Evolutionary conservation across 176 grass and related monocot species (phyloP).

Genomic region (Carex littledalei): DNA sequence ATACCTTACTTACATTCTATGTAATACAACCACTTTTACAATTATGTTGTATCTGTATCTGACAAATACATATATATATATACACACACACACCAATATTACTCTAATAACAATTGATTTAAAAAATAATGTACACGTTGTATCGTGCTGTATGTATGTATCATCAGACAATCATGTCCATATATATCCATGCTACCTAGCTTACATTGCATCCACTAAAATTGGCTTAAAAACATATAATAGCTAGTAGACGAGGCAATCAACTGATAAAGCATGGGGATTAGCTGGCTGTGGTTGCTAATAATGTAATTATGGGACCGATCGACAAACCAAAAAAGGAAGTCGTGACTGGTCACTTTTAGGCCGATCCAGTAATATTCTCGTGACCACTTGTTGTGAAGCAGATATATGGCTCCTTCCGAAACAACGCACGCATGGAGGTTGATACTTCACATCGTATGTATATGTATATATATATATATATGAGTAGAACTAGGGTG

Average conservation of each 20-base stretch:
- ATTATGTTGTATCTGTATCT: neutral
- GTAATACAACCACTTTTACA: too few relatives aligned
- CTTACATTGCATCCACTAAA: neutral
- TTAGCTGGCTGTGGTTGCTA: constrained; percentile 14
- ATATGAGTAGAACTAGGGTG: too few relatives aligned
- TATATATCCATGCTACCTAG: neutral
- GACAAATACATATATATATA: neutral
- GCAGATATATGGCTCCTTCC: neutral
- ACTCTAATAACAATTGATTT: neutral
- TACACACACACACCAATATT: too few relatives aligned
- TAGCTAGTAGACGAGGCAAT: neutral
- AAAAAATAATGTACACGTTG: neutral
- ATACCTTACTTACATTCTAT: too few relatives aligned
- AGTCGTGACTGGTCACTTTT: neutral
- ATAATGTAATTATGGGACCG: neutral
- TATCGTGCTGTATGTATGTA: too few relatives aligned
- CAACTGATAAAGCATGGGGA: neutral
- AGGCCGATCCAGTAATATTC: neutral
- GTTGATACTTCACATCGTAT: constrained; percentile 25
- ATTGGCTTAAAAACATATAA: neutral
- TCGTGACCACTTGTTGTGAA: neutral
- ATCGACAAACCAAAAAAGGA: neutral
- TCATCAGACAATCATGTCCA: neutral
- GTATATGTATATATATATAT: too few relatives aligned
- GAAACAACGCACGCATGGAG: neutral